Evolutionary conservation across 768 basidiomycete genomes (phyloP), one percentile per base, ranked within the genome.

Genomic region (Lentinula boryana): DNA sequence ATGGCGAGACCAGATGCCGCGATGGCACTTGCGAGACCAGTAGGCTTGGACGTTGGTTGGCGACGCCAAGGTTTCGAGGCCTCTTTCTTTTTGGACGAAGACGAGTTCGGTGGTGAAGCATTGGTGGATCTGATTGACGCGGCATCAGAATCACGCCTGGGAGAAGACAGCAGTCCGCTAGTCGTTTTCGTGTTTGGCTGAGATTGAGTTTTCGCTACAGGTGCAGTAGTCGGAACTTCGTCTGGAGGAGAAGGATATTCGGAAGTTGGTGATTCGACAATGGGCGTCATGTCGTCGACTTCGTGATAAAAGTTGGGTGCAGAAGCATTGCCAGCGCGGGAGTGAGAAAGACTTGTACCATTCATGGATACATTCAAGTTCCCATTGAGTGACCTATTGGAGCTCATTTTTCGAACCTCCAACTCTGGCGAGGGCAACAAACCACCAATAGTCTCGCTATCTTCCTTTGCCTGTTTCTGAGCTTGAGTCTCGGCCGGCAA

Each of bases 1-100:
- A 90, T 88, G 50, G 85, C 81, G 33, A 87, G 73, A 16, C 87
- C 84, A 16, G 84, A 84, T 2, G 85, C 83, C 1, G 87, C 86
- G 54, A 88, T 78, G 1, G 87, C 88, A 56, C 80, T 78, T 4
- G 88, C 87, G n/a, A 89, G 78, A 23, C 84, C 83, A 0, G 82
- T 79, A 2, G 84, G 80, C 66, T 83, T 84, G 51, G 70, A 73
- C 2, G 77, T 71, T 4, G 72, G 51, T 31, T 40, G 36, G 16
- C 66, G 63, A 43, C 77, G 72, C 80, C 81, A 82, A 7, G 78
- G 74, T 2, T 78, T 80, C 62, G 77, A 76, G 18, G 72, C 68
- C 40, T 73, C 72, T 53, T 69, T 66, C 58, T 71, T 68, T 62
- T 67, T 60, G 55, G 56, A 61, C 18, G 52, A n/a, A n/a, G 40